Percentiles rank a stretch among this genome's conserved stretches.
Evolutionary conservation across 345 rosid genomes (phyloP).

Genomic region (Physaria fendleri): DNA sequence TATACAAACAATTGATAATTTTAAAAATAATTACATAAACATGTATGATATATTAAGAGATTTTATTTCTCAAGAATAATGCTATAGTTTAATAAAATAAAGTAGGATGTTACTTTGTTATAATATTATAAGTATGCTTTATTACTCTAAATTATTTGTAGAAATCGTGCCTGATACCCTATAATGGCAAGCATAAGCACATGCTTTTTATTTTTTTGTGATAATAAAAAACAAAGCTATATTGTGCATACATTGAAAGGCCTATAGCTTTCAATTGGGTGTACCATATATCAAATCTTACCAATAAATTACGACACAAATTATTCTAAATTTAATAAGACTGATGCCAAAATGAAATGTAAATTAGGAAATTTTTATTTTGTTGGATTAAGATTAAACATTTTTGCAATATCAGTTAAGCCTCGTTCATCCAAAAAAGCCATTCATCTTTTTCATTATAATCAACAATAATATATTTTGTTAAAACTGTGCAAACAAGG

Average conservation of each 20-base stretch:
- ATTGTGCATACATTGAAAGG: conserved; percentile 22
- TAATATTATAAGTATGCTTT: conserved; percentile 2
- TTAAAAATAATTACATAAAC: neutral
- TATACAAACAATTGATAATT: neutral
- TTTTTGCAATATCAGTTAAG: neutral
- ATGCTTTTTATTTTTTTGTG: conserved; percentile 1
- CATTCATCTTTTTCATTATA: neutral
- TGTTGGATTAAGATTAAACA: neutral
- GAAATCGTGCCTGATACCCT: conserved; percentile 29
- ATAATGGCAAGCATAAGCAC: conserved; percentile 30
- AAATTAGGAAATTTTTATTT: neutral
- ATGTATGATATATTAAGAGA: neutral
- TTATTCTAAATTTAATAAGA: conserved; percentile 12
- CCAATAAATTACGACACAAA: conserved; percentile 18
- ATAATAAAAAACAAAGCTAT: neutral
- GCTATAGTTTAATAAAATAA: conserved; percentile 6
- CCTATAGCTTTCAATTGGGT: conserved; percentile 24
- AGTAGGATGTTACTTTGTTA: conserved; percentile 13
- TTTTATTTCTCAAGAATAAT: neutral
- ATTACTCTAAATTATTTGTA: conserved; percentile 22
- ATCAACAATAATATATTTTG: neutral
- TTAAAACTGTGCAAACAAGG: neutral
- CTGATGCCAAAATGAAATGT: conserved; percentile 3
- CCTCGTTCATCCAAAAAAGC: neutral
- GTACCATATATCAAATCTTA: conserved; percentile 21